Base-by-base conservation (phyloP, 2,329 filamentous ascomycete species). In the Lachnellula occidentalis region DNA sequence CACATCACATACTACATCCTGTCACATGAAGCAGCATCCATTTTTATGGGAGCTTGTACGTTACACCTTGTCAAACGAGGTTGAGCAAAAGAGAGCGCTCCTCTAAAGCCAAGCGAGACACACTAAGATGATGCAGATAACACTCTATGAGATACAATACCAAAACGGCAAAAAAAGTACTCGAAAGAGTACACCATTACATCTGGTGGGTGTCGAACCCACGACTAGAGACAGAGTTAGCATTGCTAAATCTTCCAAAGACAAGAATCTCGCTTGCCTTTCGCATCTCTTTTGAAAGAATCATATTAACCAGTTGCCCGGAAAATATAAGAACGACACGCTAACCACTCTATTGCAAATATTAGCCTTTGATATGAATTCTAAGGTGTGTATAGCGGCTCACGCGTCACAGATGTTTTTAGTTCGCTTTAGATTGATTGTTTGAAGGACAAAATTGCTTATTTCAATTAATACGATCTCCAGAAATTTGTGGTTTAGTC, bases 321-420 rank as follows among this genome's bases (percentile, higher is more conserved):
- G 56, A 61, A 34, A 58, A 61, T 66, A 66, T 66, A 66, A 66
- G 64, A 66, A 66, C 64, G 64, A 66, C 64, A 66, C 64, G 64
- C 64, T 66, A 66, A 66, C 64, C 64, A 65, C 64, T 66, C 62
- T 64, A 54, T 57, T 27, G 45, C 50, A 21, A 49, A 51, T 42
- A 53, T 64, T 62, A 64, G 61, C 60, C 58, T 56, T 24, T 59
- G 57, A 56, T 61, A 59, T 17, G 49, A 34, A 54, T 58, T 58
- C 57, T 42, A 58, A 58, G 59, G 60, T 61, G 2, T 27, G 58
- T 51, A 51, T 61, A 53, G 51, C n/a, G 36, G 59, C 64, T 64
- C 64, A 66, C 62, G 64, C 64, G 62, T 66, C 62, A 61, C 59
- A 58, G 59, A 56, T 60, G 58, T 60, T 58, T 58, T 45, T 27